Conservation (phyloP, 108 stramenopile species). For the Skeletonema marinoi region DNA sequence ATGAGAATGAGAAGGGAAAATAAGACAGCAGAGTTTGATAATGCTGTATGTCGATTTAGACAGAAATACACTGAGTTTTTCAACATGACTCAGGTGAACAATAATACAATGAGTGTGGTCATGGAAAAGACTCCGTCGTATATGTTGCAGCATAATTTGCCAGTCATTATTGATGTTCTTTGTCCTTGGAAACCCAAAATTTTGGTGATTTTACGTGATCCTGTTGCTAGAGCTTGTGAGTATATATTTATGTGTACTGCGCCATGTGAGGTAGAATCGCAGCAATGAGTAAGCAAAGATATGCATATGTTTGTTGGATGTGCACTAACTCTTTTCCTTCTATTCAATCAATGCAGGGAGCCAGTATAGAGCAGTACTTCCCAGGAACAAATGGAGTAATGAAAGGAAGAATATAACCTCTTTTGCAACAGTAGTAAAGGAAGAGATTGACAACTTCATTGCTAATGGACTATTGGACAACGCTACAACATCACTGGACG, state of each 20-base stretch:
- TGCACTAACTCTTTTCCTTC: background rate
- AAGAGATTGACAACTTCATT: constrained; percentile 5
- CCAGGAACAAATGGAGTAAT: no score
- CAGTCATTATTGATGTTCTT: background rate
- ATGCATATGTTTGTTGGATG: background rate
- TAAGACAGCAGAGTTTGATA: background rate
- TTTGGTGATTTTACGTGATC: constrained; percentile 7
- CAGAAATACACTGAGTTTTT: background rate
- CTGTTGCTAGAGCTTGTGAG: constrained; percentile 4
- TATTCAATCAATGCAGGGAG: background rate
- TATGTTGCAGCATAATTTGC: background rate
- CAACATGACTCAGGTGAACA: background rate
- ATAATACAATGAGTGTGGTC: background rate
- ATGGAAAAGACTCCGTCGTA: constrained; percentile 14
- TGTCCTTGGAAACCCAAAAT: constrained; percentile 18
- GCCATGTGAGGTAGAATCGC: no score
- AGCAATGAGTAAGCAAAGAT: no score
- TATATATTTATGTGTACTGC: background rate
- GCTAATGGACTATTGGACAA: constrained; percentile 1
- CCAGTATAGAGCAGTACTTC: no score
- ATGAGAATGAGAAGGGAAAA: background rate
- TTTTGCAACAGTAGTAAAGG: background rate
- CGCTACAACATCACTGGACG: background rate
- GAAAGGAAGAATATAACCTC: no score
- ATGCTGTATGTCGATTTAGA: background rate